Base-by-base conservation (phyloP, 2,329 filamentous ascomycete genomes). In the Apiospora aurea region DNA sequence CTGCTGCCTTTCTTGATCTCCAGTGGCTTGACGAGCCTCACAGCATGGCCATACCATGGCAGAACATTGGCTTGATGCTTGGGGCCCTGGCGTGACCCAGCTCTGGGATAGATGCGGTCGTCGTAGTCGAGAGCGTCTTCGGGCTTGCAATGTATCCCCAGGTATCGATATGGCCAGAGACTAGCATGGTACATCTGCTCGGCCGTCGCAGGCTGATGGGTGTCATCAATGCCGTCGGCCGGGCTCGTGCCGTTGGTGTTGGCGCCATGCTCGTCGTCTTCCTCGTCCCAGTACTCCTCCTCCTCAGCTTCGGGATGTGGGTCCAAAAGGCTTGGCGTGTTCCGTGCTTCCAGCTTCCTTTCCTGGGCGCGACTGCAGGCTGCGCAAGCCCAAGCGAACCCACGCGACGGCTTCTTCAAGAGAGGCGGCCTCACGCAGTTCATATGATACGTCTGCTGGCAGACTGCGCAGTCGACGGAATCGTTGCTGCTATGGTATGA, bases 91-190 rank as follows among this genome's bases (percentile, higher is more conserved):
- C 96, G 92, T 71, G 96, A 98, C 80, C 95, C 97, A 21, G 96
- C 96, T 75, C 96, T 92, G 11, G 96, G 96, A 79, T 98, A 98
- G 75, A 99, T 98, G 75, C 96, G 92, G 81, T 99, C 96, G 79
- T 99, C 96, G 80, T 97, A 97, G 81, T 99, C 96, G 43, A 99
- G 86, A 0, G 94, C 96, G 83, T 99, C 96, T 81, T 98, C 95
- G 0, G 96, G 93, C 76, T 95, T 93, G 83, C 95, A 98, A 83
- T 99, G 96, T 76, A 97, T 95, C 49, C 96, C 96, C 8, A 99
- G 85, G 81, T 99, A 99, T 73, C 96, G 91, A 85, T 96, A 98
- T 2, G 95, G 95, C 96, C 96, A 99, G 78, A 98, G 89, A 78
- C 94, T 96, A 44, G 96, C 95, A 76, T 98, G 93, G 72, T 96